phyloP scores from a whole-genome alignment of 257 asterid species.

The Nicotiana sylvestris region DNA sequence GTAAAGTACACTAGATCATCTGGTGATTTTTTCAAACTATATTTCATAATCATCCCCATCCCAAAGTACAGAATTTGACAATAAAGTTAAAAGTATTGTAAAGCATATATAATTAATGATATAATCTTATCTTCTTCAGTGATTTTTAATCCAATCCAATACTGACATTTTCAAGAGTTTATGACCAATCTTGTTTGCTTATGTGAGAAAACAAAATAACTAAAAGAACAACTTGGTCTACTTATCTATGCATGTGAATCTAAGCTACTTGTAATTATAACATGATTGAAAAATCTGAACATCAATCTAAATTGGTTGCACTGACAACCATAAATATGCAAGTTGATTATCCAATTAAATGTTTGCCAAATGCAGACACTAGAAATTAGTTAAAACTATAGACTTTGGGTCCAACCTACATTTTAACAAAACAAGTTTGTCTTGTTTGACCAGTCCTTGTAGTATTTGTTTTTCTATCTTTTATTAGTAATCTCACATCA shows the following conservation, averaged over 20 bases:
- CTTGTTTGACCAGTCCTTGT: background rate
- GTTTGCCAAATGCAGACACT: background rate
- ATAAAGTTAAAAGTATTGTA: background rate
- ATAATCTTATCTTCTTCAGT: background rate
- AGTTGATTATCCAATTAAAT: background rate
- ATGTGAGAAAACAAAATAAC: background rate
- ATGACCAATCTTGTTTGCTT: background rate
- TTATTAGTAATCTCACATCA: background rate
- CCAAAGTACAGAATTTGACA: too few relatives aligned
- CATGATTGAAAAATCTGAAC: background rate
- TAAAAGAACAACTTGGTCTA: background rate
- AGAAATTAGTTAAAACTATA: background rate
- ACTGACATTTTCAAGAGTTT: background rate
- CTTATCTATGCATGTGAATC: background rate
- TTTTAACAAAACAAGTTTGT: background rate
- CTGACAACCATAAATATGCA: background rate
- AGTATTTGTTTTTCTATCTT: background rate
- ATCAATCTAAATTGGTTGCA: background rate
- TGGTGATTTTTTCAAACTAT: too few relatives aligned
- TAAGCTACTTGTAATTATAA: background rate
- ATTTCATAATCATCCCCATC: too few relatives aligned
- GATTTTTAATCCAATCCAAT: background rate
- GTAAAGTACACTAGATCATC: too few relatives aligned
- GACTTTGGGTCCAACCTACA: background rate
- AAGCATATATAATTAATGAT: background rate